Percentiles rank a stretch among this genome's conserved stretches.
These are phyloP conservation scores for Conoideocrella luteorostrata DNA, from an alignment of 2,329 filamentous ascomycete genomes.

Conservation along the genomic window DNA sequence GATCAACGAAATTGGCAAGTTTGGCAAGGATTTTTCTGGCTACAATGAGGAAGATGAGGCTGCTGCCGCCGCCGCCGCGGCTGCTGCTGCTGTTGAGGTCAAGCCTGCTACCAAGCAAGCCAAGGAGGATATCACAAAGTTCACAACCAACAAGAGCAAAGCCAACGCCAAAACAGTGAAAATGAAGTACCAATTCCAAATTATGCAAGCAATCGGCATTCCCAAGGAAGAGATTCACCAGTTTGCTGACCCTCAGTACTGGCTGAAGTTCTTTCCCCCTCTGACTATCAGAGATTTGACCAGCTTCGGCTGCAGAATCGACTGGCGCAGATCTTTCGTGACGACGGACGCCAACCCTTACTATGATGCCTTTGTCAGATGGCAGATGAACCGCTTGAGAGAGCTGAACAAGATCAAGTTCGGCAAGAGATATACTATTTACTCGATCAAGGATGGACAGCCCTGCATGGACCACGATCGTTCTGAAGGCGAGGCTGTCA, in stretches of 20 bases:
- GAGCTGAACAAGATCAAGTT: constrained; percentile 91
- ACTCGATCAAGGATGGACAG: constrained; percentile 46
- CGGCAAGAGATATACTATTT: constrained; percentile 87
- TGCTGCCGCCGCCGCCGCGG: constrained; percentile 36
- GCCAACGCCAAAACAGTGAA: constrained; percentile 83
- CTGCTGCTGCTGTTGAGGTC: constrained; percentile 29
- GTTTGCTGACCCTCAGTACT: constrained; percentile 86
- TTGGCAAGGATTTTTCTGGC: constrained; percentile 77
- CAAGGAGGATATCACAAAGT: constrained; percentile 84
- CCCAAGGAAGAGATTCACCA: constrained; percentile 83
- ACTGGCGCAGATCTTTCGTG: constrained; percentile 88
- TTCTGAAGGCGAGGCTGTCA: constrained; percentile 42
- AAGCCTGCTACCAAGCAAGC: constrained; percentile 57
- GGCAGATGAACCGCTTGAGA: constrained; percentile 93
- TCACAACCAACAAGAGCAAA: constrained; percentile 88
- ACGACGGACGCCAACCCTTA: constrained; percentile 96
- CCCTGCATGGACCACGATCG: constrained; percentile 44
- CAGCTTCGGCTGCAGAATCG: constrained; percentile 78
- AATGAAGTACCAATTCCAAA: constrained; percentile 93
- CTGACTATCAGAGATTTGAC: constrained; percentile 64
- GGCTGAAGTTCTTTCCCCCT: constrained; percentile 79
- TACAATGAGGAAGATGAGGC: constrained; percentile 57
- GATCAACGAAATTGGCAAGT: constrained; percentile 78
- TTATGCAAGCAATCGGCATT: constrained; percentile 87
- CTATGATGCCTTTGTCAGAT: constrained; percentile 90